A percentile compares a stretch with the other conserved stretches of the same genome.
phyloP scores from a whole-genome alignment of 2,329 filamentous ascomycete species.

The Chaetomium globosum region DNA sequence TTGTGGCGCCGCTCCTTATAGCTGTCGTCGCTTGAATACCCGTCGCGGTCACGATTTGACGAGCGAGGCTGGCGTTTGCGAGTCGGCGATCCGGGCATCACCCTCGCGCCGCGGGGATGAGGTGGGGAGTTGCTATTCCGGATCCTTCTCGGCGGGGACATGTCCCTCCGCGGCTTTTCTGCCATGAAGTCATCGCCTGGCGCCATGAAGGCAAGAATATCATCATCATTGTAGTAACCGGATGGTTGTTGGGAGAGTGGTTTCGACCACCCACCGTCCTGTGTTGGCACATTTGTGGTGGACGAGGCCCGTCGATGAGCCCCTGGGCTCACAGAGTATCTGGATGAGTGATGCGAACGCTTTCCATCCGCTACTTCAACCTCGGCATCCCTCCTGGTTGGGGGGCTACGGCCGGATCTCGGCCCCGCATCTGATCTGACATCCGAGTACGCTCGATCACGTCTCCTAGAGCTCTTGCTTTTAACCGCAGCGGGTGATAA shows the following conservation, averaged over 20 bases:
- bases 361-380: slow-evolving; percentile 31
- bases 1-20: slow-evolving; percentile 39
- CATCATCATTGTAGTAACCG: slow-evolving; percentile 28
- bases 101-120: slow-evolving; percentile 34
- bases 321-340: slow-evolving; percentile 27
- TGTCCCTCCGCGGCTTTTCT: slow-evolving; percentile 25
- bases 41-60: slow-evolving; percentile 41
- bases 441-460: slow-evolving; percentile 50
- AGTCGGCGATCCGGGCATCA: slow-evolving; percentile 38
- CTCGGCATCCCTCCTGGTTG: slow-evolving; percentile 27
- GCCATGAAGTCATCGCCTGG: slow-evolving; percentile 29
- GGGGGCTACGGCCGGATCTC: slow-evolving; percentile 26
- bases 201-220: slow-evolving; percentile 35
- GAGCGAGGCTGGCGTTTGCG: slow-evolving; percentile 37
- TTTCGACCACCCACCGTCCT: slow-evolving; percentile 24
- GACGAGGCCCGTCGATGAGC: slow-evolving; percentile 43
- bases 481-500: slow-evolving; percentile 51
- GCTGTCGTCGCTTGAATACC: slow-evolving; percentile 47
- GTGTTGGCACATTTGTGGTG: slow-evolving; percentile 21
- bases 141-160: slow-evolving; percentile 37
- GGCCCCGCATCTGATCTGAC: slow-evolving; percentile 30
- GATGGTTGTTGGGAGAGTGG: slow-evolving; percentile 25
- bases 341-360: slow-evolving; percentile 26
- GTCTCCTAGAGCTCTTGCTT: slow-evolving; percentile 44
- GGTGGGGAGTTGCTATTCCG: slow-evolving; percentile 42